A percentile compares a stretch with the other conserved stretches of the same genome.
Conservation (phyloP, 306 rosid species). For the Rosa rugosa region DNA sequence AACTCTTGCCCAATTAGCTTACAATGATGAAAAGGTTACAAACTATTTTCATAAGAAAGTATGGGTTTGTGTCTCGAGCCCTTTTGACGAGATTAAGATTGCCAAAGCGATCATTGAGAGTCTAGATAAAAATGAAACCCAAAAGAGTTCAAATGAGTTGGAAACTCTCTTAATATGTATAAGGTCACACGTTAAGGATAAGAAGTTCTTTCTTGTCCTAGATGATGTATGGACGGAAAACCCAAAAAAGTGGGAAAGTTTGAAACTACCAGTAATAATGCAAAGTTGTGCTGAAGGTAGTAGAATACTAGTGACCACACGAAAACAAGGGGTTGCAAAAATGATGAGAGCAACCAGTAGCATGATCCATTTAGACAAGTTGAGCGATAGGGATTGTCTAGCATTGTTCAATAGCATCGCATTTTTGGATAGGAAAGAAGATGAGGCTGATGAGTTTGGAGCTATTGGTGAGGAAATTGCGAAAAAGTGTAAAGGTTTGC, state of each 20-base stretch:
- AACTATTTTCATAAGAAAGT: slow-evolving; percentile 5
- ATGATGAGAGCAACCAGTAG: slow-evolving; percentile 4
- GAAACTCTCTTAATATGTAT: background rate
- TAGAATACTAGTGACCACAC: slow-evolving; percentile 11
- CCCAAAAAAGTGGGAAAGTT: background rate
- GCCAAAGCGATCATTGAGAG: slow-evolving; percentile 7
- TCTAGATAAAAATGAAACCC: background rate
- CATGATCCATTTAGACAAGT: background rate
- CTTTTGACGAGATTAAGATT: slow-evolving; percentile 4
- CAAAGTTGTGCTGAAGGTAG: slow-evolving; percentile 15
- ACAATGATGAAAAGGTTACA: slow-evolving; percentile 7
- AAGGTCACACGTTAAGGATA: background rate
- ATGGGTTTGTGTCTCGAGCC: slow-evolving; percentile 26
- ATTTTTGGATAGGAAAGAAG: background rate
- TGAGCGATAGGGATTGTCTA: slow-evolving; percentile 13
- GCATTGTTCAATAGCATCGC: background rate
- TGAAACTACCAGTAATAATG: background rate
- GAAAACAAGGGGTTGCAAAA: slow-evolving; percentile 8
- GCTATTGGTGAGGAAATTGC: slow-evolving; percentile 16
- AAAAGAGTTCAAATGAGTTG: background rate
- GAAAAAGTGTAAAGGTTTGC: slow-evolving; percentile 15
- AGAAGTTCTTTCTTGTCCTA: slow-evolving; percentile 11
- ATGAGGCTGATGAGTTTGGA: background rate
- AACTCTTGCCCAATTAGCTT: slow-evolving; percentile 16
- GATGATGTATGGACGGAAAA: slow-evolving; percentile 13